Evolutionary conservation across 345 rosid genomes (phyloP), one percentile per base, ranked within the genome.

Genomic region (Euphorbia pulcherrima): DNA sequence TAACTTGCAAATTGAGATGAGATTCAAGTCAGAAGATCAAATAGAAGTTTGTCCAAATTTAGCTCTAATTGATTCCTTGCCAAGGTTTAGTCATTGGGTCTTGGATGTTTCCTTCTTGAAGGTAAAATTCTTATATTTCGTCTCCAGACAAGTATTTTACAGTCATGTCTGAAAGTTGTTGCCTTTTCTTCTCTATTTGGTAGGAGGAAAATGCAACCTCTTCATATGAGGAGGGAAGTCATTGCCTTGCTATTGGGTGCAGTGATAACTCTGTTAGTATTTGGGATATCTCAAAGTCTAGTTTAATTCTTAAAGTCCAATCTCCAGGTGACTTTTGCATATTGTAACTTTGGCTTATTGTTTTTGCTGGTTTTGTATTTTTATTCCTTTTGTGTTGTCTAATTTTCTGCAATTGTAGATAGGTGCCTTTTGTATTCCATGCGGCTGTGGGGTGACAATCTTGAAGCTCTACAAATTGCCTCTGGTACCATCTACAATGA

Each of bases 401-500:
- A 57, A 68, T 56, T 61, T 68, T 17, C 40, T 58, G 65, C 57
- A 47, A 64, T 14, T 85, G 75, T 77, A 91, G 99, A 91, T 26
- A 88, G 84, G 74, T 91, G 95, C 80, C 90, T 94, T 65, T 76
- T 94, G 64, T 94, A 91, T 76, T 85, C 92, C 56, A 86, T 91
- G 95, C 80, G 96, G 65, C 79, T 94, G 65, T 89, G 92, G 95
- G 99, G 97, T 8, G 78, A 86, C 52, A 84, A 57, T 80, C 72
- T 88, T 55, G 81, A 78, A 44, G 72, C 82, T 55, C 89, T 94
- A 57, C 87, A 76, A 41, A 79, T 94, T 51, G 97, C 97, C 60
- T 91, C 86, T 57, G 97, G 97, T 35, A 94, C 99, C 65, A 94
- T 94, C 64, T 88, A 75, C 64, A 94, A 91, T 78, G 95, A 94